Evolutionary conservation across 2,329 filamentous ascomycete genomes (phyloP), one percentile per base, ranked within the genome.

Genomic region (Stachybotrys elegans): DNA sequence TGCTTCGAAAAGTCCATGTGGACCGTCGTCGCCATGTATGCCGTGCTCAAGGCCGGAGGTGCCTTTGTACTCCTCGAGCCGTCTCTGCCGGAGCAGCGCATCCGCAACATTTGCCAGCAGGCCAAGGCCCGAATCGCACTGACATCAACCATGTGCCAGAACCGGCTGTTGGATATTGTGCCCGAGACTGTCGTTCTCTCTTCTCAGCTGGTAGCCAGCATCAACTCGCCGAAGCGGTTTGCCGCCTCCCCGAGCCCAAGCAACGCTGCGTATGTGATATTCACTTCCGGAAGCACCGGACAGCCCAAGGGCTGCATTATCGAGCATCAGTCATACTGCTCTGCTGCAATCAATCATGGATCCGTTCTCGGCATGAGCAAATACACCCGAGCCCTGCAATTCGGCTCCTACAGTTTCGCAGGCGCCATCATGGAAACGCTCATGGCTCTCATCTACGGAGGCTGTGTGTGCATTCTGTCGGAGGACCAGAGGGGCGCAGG

Each of bases 241-340:
- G n/a, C n/a, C n/a, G n/a, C n/a, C n/a, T n/a, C n/a, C n/a, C n/a
- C n/a, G n/a, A n/a, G n/a, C n/a, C n/a, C n/a, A n/a, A n/a, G n/a
- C n/a, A n/a, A n/a, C n/a, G 22, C 31, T 8, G 34, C 42, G 13
- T 58, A 62, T 35, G 69, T 74, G 48, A 70, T 77, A 48, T 79
- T 78, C 55, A 79, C 76, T 5, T 78, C 75, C 3, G 76, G 76
- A n/a, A 78, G 69, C 21, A 79, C 76, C 0, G 76, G 76, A 5
- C 62, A 61, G 13, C 76, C 76, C 0, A 80, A 80, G 55, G 75
- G 74, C n/a, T 69, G 73, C 8, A 61, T 73, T 7, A 47, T 61
- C 11, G 41, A 22, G 2, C 53, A 54, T 14, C 19, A 7, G 39
- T 8, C 12, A 29, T 25, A 14, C 34, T 34, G 20, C n/a, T 25